phyloP scores from a whole-genome alignment of 2,329 filamentous ascomycete genomes.

The Lojkania enalia region DNA sequence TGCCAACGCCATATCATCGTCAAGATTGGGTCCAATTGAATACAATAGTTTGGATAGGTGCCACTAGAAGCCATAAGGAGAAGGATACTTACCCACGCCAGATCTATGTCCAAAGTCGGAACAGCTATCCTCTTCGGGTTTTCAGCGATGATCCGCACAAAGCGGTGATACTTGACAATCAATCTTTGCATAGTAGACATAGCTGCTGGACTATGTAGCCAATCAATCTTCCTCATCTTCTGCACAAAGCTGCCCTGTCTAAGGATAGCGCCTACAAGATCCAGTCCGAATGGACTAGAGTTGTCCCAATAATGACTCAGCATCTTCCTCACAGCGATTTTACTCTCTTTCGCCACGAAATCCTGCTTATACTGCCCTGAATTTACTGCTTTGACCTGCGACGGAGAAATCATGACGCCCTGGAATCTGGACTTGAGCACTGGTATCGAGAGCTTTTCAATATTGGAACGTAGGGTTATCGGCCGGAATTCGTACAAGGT shows the following conservation, averaged over 20 bases:
- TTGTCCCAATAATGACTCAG: conserved; percentile 74
- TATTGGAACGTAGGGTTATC: conserved; percentile 15
- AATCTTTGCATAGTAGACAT: conserved; percentile 66
- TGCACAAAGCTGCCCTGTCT: conserved; percentile 66
- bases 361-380: conserved; percentile 13
- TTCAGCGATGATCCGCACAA: conserved; percentile 61
- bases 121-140: conserved; percentile 58
- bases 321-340: conserved; percentile 63
- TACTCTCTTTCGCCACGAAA: conserved; percentile 18
- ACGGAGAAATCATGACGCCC: conserved; percentile 5
- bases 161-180: conserved; percentile 66
- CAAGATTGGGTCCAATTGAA: no score
- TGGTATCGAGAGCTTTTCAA: conserved; percentile 26
- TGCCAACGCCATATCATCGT: no score
- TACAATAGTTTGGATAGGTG: no score
- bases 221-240: conserved; percentile 78
- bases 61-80: no score
- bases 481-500: conserved; percentile 29
- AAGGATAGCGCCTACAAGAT: conserved; percentile 67
- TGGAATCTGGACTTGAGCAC: conserved; percentile 15
- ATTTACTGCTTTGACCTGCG: conserved; percentile 45
- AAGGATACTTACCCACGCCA: conserved; percentile 60
- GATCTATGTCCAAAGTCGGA: conserved; percentile 73
- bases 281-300: conserved; percentile 64
- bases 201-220: conserved; percentile 72